A percentile compares a stretch with the other conserved stretches of the same genome.
Evolutionary conservation across 495 filamentous ascomycete species (phyloP).

Genomic region (Daldinia loculata): DNA sequence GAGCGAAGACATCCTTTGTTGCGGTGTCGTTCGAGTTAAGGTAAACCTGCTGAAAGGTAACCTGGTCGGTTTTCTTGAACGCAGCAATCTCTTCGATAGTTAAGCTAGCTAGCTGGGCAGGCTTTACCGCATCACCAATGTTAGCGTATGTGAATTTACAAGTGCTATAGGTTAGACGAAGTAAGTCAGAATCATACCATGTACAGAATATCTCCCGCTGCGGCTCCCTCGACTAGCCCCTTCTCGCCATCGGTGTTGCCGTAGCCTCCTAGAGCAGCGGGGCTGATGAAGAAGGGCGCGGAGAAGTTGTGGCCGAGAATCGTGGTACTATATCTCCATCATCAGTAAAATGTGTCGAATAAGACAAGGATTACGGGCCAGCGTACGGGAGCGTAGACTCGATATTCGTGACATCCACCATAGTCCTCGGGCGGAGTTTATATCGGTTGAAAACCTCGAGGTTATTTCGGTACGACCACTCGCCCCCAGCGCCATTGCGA

Average conservation of each 20-base stretch:
- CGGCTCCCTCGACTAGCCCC: constrained; percentile 50
- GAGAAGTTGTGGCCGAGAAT: constrained; percentile 54
- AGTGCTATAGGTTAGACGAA: background rate
- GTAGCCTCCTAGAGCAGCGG: constrained; percentile 48
- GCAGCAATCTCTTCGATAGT: constrained; percentile 51
- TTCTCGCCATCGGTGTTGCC: constrained; percentile 49
- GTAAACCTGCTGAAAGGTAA: constrained; percentile 54
- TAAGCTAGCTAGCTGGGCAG: constrained; percentile 42
- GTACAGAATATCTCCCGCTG: constrained; percentile 50
- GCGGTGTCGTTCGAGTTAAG: constrained; percentile 50
- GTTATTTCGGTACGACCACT: constrained; percentile 55
- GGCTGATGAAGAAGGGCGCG: constrained; percentile 56
- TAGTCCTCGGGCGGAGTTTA: constrained; percentile 38
- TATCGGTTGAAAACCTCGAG: constrained; percentile 50
- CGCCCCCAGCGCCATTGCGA: constrained; percentile 52
- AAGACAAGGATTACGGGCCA: background rate
- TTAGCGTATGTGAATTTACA: constrained; percentile 3
- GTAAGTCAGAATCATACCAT: constrained; percentile 21
- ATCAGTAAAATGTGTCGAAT: background rate
- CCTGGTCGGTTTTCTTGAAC: constrained; percentile 43
- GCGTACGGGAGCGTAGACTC: constrained; percentile 41
- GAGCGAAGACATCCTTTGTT: constrained; percentile 43
- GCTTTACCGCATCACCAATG: constrained; percentile 15
- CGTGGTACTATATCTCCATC: constrained; percentile 38
- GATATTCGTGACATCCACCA: constrained; percentile 49